These are phyloP conservation scores for Pulveroboletus sp. DNA, from an alignment of 768 basidiomycete genomes.

Conservation along the genomic window DNA sequence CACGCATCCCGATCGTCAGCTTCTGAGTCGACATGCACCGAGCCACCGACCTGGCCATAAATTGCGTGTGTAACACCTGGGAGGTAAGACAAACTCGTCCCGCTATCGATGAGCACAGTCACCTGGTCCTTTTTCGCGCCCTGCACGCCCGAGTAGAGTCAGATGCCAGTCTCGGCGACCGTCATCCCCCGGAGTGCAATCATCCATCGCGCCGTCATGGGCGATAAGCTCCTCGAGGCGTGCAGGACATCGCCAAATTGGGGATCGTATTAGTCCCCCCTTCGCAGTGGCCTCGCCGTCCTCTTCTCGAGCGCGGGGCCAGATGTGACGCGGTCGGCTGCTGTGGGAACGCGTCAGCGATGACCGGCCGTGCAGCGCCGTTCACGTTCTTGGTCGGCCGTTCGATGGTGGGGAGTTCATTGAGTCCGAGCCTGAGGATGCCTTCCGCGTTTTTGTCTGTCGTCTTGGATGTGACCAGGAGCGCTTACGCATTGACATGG, in stretches of 20 bases:
- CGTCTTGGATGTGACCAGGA: constrained; percentile 21
- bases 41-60: constrained; percentile 36
- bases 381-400: constrained; percentile 12
- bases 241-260: constrained; percentile 29
- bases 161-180: constrained; percentile 28
- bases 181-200: constrained; percentile 37
- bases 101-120: constrained; percentile 41
- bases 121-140: constrained; percentile 30
- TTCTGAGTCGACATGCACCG: constrained; percentile 34
- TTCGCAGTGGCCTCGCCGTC: constrained; percentile 39
- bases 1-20: constrained; percentile 30
- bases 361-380: constrained; percentile 33
- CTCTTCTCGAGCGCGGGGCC: constrained; percentile 40
- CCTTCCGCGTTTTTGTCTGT: constrained; percentile 15
- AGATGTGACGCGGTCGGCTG: constrained; percentile 34
- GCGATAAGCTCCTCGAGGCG: constrained; percentile 33
- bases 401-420: constrained; percentile 21
- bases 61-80: constrained; percentile 35
- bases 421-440: constrained; percentile 28
- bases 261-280: constrained; percentile 40
- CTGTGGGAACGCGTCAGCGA: constrained; percentile 39
- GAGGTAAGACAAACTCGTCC: constrained; percentile 38
- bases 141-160: constrained; percentile 29
- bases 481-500: constrained; percentile 25
- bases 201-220: constrained; percentile 38